Conservation (phyloP, 257 asterid species). For the Fraxinus cuspidata region DNA sequence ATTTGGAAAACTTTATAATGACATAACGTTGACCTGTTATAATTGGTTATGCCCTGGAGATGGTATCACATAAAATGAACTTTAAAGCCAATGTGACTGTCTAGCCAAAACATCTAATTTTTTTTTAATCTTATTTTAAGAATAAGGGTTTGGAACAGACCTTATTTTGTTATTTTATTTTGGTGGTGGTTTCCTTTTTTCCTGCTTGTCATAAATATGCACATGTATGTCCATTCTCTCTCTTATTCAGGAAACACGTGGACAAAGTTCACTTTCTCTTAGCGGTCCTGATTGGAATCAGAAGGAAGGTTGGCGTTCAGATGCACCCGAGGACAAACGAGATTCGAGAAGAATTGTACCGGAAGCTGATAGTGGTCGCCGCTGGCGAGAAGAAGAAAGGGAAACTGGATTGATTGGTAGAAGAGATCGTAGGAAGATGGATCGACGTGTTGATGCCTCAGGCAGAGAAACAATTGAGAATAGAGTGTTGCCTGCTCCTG, state of each 20-base stretch:
- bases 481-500: constrained; percentile 63
- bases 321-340: constrained; percentile 69
- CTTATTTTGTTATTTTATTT: constrained; percentile 5
- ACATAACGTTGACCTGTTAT: constrained; percentile 8
- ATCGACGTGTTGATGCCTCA: constrained; percentile 70
- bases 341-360: constrained; percentile 72
- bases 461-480: constrained; percentile 73
- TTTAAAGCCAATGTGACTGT: neutral
- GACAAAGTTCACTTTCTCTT: constrained; percentile 84
- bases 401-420: constrained; percentile 95
- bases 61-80: constrained; percentile 6
- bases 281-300: constrained; percentile 76
- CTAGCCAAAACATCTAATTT: neutral
- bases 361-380: constrained; percentile 79
- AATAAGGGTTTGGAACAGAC: neutral
- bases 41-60: neutral
- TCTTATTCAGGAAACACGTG: constrained; percentile 67
- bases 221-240: neutral
- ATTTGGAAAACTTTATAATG: neutral
- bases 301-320: constrained; percentile 85
- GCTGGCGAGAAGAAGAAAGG: constrained; percentile 99
- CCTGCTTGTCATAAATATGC: neutral
- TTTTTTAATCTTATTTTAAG: neutral
- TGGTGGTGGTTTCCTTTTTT: neutral
- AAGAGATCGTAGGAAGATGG: constrained; percentile 88